Percentiles rank a stretch among this genome's conserved stretches.
Evolutionary conservation across 495 filamentous ascomycete species (phyloP).

Genomic region (Geopyxis carbonaria): DNA sequence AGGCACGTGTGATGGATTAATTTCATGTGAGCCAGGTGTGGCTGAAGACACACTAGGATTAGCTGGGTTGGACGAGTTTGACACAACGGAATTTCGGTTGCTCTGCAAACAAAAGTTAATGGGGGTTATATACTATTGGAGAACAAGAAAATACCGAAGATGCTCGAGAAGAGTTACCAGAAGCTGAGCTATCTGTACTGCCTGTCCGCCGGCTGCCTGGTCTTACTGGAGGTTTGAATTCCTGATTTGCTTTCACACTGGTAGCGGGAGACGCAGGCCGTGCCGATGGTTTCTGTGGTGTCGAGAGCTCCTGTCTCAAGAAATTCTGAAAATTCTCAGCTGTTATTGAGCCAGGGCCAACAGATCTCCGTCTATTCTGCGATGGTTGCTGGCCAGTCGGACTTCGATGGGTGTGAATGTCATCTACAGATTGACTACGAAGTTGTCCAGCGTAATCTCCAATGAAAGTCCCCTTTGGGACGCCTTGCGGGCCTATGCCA

Average conservation of each 20-base stretch:
- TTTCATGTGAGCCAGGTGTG: conserved; percentile 31
- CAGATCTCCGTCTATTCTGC: conserved; percentile 25
- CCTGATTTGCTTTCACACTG: no score
- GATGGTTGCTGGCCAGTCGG: conserved; percentile 16
- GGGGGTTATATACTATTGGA: conserved; percentile 15
- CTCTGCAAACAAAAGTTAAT: conserved; percentile 15
- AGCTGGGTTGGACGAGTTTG: conserved; percentile 1
- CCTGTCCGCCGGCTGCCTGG: conserved; percentile 43
- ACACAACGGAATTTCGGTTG: conserved; percentile 24
- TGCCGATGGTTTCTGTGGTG: not conserved
- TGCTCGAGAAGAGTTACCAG: conserved; percentile 33
- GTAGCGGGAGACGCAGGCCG: conserved; percentile 19
- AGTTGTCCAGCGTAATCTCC: conserved; percentile 25
- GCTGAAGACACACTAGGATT: not conserved
- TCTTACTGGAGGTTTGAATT: conserved; percentile 25
- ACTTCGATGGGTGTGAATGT: conserved; percentile 28
- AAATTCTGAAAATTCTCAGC: conserved; percentile 32
- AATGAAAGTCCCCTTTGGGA: conserved; percentile 25
- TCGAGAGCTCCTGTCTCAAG: conserved; percentile 17
- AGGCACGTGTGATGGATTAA: conserved; percentile 45
- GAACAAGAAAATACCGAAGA: conserved; percentile 36
- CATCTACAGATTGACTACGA: conserved; percentile 27
- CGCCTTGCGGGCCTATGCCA: conserved; percentile 5
- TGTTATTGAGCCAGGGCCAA: conserved; percentile 24
- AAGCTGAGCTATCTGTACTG: conserved; percentile 37